Evolutionary conservation across 108 stramenopile species (phyloP), one percentile per base, ranked within the genome.

Genomic region (Skeletonema tropicum): DNA sequence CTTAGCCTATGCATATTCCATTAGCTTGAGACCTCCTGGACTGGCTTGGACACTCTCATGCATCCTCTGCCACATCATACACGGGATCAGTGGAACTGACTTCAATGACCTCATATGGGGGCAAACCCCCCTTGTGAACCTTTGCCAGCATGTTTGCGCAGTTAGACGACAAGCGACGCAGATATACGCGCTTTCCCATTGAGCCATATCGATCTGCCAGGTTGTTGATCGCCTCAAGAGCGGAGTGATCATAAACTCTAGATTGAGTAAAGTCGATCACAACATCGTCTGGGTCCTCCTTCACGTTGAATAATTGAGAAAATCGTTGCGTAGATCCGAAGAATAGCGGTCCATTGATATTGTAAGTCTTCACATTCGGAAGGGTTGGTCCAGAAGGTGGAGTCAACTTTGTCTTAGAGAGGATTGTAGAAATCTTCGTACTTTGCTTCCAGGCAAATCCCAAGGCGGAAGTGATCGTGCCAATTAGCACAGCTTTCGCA

Each of bases 361-460:
- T 76, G 74, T 93, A 95, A 58, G 60, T 77, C 58, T 69, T 89
- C 77, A 70, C 74, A 38, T 63, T 71, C 19, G 68, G 79, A 21
- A 80, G 46, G 23, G 59, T 55, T 39, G 62, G 70, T 58, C 82
- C 70, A 49, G 25, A 19, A 14, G 75, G 74, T 38, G 75, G 70
- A 25, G 29, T 71, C 60, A 77, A 49, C 19, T 70, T 72, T 12
- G 80, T 77, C 38, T 31, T 60, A 7, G 75, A 49, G 2, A 73
- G 39, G 1, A 68, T 76, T 4, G 79, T 80, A 5, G 77, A 78
- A 26, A 94, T 73, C 19, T 42, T 64, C 1, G 83, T 89, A 1
- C 82, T 84, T 75, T 92, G 89, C 57, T 89, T 90, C 78, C 66
- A 79, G 9, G 93, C 93, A 80, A 94, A 92, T 55, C 87, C 90